A percentile compares a stretch with the other conserved stretches of the same genome.
These are phyloP conservation scores for Umbelopsis sp. DNA, from an alignment of 192 early-diverging fungal genomes.

Conservation along the genomic window DNA sequence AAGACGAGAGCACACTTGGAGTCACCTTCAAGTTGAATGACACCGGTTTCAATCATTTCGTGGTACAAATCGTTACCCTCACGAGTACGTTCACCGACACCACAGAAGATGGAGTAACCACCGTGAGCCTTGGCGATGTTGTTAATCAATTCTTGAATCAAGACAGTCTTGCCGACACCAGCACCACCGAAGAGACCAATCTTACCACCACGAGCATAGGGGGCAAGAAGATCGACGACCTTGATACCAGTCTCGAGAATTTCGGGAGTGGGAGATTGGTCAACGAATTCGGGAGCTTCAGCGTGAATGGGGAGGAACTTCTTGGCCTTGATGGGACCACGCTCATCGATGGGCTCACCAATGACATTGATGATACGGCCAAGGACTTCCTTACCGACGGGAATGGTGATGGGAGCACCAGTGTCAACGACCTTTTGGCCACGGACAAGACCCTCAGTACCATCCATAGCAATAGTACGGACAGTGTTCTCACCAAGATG, in stretches of 20 bases:
- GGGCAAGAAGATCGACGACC: conserved; percentile 97
- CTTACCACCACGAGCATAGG: conserved; percentile 97
- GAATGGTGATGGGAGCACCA: conserved; percentile 89
- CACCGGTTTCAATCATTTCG: conserved; percentile 96
- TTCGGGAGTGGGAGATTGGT: conserved; percentile 93
- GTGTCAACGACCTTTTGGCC: conserved; percentile 95
- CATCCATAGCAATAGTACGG: conserved; percentile 99
- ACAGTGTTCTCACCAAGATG: conserved; percentile 99
- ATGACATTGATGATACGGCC: conserved; percentile 99
- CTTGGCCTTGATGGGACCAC: conserved; percentile 94
- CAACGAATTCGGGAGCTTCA: conserved; percentile 91
- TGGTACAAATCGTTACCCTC: conserved; percentile 99
- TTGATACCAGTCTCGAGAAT: conserved; percentile 98
- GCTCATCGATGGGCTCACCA: conserved; percentile 98
- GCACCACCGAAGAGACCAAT: conserved; percentile 99
- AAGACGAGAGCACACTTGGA: conserved; percentile 97
- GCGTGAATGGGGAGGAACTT: conserved; percentile 88
- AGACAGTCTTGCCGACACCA: conserved; percentile 99
- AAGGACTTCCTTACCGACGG: conserved; percentile 92
- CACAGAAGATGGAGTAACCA: conserved; percentile 98
- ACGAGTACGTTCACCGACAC: conserved; percentile 99
- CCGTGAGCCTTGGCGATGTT: conserved; percentile 99
- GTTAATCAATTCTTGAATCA: conserved; percentile 99
- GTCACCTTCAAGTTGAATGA: conserved; percentile 92
- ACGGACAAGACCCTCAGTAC: conserved; percentile 96